Evolutionary conservation across 2,329 filamentous ascomycete species (phyloP).

Genomic region (Saccharata proteae): DNA sequence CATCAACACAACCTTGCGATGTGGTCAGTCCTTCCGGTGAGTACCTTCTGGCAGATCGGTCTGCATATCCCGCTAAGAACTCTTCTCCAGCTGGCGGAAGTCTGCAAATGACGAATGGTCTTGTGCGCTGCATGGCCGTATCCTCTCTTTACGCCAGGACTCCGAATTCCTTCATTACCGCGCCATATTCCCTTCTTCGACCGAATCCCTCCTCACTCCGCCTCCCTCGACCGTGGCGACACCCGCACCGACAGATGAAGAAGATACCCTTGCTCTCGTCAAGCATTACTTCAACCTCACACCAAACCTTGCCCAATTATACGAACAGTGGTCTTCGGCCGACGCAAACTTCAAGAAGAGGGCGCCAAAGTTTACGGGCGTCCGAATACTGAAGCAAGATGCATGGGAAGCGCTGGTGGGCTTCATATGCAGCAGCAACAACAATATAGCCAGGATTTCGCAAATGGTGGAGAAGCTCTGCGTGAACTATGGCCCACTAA

Average conservation of each 20-base stretch:
- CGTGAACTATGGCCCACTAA: conserved; percentile 64
- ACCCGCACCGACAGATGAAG: conserved; percentile 28
- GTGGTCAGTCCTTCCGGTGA: conserved; percentile 80
- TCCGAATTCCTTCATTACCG: conserved; percentile 66
- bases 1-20: conserved; percentile 86
- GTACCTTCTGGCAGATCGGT: conserved; percentile 6
- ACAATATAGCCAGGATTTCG: conserved; percentile 89
- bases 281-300: conserved; percentile 78
- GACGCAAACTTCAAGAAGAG: conserved; percentile 84
- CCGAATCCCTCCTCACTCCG: conserved; percentile 22
- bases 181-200: conserved; percentile 42
- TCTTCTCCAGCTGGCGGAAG: conserved; percentile 61
- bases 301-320: conserved; percentile 63
- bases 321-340: conserved; percentile 72
- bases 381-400: conserved; percentile 87
- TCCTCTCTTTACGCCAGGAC: conserved; percentile 79
- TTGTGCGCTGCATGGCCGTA: conserved; percentile 73
- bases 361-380: conserved; percentile 76
- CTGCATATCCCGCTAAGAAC: conserved; percentile 1
- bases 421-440: conserved; percentile 98
- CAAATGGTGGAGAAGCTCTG: conserved; percentile 96
- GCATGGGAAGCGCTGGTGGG: conserved; percentile 88
- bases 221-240: conserved; percentile 25
- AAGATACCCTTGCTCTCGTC: conserved; percentile 66
- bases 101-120: conserved; percentile 73